Evolutionary conservation across 2,329 filamentous ascomycete species (phyloP).

Genomic region (Alternaria gaisen): DNA sequence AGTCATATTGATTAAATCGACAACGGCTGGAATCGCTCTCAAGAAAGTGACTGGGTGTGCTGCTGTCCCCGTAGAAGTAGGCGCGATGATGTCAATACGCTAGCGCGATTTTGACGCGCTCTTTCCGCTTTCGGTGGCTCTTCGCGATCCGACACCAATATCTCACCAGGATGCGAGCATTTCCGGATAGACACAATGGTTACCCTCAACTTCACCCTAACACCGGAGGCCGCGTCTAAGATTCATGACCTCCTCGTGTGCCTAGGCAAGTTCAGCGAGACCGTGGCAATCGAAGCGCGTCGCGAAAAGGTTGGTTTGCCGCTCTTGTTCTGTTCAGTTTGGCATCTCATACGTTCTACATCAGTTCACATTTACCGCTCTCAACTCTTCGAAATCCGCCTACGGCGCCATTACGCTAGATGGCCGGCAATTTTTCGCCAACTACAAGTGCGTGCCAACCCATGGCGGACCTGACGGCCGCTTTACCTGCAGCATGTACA

Average conservation of each 20-base stretch:
- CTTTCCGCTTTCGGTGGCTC: conserved; percentile 24
- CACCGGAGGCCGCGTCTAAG: conserved; percentile 73
- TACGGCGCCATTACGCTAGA: conserved; percentile 77
- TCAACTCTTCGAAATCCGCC: conserved; percentile 83
- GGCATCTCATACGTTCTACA: conserved; percentile 26
- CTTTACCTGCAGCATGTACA: conserved; percentile 80
- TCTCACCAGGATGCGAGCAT: conserved; percentile 20
- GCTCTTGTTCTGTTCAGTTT: conserved; percentile 19
- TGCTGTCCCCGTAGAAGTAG: conserved; percentile 2
- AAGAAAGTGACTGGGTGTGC: conserved; percentile 6
- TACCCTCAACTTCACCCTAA: conserved; percentile 74
- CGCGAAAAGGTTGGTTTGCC: conserved; percentile 66
- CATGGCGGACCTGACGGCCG: conserved; percentile 52
- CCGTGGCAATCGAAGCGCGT: conserved; percentile 77
- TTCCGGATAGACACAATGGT: conserved; percentile 49
- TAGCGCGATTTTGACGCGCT: conserved; percentile 34
- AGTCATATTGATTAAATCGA: conserved; percentile 30
- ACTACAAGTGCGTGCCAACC: conserved; percentile 69
- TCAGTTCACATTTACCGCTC: conserved; percentile 73
- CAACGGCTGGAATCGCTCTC: neutral
- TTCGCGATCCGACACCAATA: neutral
- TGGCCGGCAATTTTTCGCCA: conserved; percentile 74
- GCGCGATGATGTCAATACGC: conserved; percentile 24
- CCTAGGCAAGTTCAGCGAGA: conserved; percentile 80
- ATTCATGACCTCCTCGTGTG: conserved; percentile 79